Evolutionary conservation across 2,329 filamentous ascomycete genomes (phyloP).

Genomic region (Fusarium lateritium): DNA sequence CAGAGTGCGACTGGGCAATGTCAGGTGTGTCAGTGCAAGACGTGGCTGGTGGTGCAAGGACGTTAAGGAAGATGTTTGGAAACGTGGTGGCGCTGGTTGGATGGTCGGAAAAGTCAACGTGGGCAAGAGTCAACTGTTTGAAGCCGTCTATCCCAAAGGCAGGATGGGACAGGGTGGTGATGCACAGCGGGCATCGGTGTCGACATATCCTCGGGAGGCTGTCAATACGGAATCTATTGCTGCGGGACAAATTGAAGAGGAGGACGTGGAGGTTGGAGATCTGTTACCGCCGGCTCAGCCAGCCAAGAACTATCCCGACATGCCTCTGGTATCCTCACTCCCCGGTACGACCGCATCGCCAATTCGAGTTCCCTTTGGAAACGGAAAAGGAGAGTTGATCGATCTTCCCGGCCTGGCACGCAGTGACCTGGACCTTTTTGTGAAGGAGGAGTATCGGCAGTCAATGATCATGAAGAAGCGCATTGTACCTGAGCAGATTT

Average conservation of each 20-base stretch:
- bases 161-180: slow-evolving; percentile 59
- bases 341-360: slow-evolving; percentile 96
- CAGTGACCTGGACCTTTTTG: slow-evolving; percentile 78
- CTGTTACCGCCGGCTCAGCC: slow-evolving; percentile 83
- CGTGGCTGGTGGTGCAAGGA: slow-evolving; percentile 91
- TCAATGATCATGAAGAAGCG: slow-evolving; percentile 85
- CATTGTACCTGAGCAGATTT: slow-evolving; percentile 79
- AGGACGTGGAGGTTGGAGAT: slow-evolving; percentile 59
- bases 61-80: slow-evolving; percentile 88
- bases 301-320: slow-evolving; percentile 82
- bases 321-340: slow-evolving; percentile 88
- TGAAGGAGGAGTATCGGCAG: slow-evolving; percentile 75
- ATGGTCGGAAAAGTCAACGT: slow-evolving; percentile 99
- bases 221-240: slow-evolving; percentile 45
- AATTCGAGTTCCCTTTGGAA: slow-evolving; percentile 91
- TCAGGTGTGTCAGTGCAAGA: slow-evolving; percentile 88
- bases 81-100: slow-evolving; percentile 89
- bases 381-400: slow-evolving; percentile 89
- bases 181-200: slow-evolving; percentile 22
- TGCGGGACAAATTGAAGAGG: slow-evolving; percentile 48
- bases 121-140: slow-evolving; percentile 93
- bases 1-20: slow-evolving; percentile 87
- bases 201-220: slow-evolving; percentile 33
- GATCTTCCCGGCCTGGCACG: slow-evolving; percentile 90
- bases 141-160: slow-evolving; percentile 87